Conservation (phyloP, 441 rosid species). For the Jatropha multifida region DNA sequence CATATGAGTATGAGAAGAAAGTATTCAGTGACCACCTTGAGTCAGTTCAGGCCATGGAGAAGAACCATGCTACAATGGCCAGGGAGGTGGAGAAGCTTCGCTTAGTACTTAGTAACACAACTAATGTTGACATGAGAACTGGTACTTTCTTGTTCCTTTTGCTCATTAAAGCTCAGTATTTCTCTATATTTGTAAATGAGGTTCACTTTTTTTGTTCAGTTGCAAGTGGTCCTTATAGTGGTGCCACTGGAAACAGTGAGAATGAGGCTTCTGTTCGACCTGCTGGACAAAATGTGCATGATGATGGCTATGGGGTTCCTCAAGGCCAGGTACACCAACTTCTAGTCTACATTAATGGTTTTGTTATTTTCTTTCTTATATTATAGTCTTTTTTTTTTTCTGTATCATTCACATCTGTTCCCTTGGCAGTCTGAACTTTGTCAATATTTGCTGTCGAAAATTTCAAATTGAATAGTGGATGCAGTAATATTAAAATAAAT, state of each 20-base stretch:
- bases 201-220: conserved; percentile 27
- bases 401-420: not conserved
- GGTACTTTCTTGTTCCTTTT: conserved; percentile 35
- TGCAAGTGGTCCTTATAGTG: conserved; percentile 59
- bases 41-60: conserved; percentile 92
- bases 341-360: conserved; percentile 2
- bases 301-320: conserved; percentile 50
- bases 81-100: conserved; percentile 92
- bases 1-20: conserved; percentile 87
- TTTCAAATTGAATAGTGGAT: not conserved
- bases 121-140: conserved; percentile 55
- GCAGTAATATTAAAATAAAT: conserved; percentile 1
- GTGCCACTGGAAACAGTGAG: conserved; percentile 47
- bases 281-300: conserved; percentile 48
- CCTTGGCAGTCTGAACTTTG: not conserved
- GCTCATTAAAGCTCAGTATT: conserved; percentile 1
- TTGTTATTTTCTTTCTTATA: conserved; percentile 7
- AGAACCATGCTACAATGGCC: conserved; percentile 80
- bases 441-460: not conserved
- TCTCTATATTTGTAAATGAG: not conserved
- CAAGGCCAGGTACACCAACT: conserved; percentile 55
- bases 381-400: conserved; percentile 10
- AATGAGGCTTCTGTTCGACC: conserved; percentile 53
- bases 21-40: conserved; percentile 88
- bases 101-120: conserved; percentile 57